These are phyloP conservation scores for Phaffia australis DNA, from an alignment of 768 basidiomycete genomes.

Conservation along the genomic window DNA sequence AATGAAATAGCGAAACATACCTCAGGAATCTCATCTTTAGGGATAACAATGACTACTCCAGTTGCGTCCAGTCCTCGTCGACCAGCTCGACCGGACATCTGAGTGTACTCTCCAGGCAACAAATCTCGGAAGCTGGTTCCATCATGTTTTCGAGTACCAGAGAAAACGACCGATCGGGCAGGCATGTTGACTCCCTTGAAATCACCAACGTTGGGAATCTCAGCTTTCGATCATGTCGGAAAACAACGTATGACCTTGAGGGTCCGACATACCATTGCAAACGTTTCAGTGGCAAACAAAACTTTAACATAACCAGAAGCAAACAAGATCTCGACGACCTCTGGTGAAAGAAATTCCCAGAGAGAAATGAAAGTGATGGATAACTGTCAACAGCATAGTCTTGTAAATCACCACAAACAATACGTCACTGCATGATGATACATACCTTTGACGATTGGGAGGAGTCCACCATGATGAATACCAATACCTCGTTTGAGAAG, in stretches of 20 bases:
- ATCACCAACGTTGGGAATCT: not conserved
- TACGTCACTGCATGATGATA: slow-evolving; percentile 20
- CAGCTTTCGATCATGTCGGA: not conserved
- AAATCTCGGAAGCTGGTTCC: slow-evolving; percentile 84
- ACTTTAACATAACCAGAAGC: slow-evolving; percentile 91
- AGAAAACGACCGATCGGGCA: slow-evolving; percentile 91
- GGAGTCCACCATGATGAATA: slow-evolving; percentile 89
- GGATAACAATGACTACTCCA: slow-evolving; percentile 83
- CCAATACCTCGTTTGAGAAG: slow-evolving; percentile 86
- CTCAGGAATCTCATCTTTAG: slow-evolving; percentile 71
- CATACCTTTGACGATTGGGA: slow-evolving; percentile 90
- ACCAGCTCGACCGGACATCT: slow-evolving; percentile 98
- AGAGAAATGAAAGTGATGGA: not conserved
- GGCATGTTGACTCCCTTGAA: slow-evolving; percentile 97
- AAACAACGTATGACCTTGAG: not conserved
- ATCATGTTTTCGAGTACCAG: slow-evolving; percentile 87
- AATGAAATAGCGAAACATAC: slow-evolving; percentile 41
- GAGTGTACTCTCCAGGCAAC: slow-evolving; percentile 65
- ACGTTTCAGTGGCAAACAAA: slow-evolving; percentile 96
- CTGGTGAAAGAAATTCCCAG: not conserved
- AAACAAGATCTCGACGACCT: slow-evolving; percentile 95
- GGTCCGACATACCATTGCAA: slow-evolving; percentile 75
- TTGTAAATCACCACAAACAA: not conserved
- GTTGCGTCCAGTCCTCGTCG: slow-evolving; percentile 89
- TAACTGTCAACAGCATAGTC: not conserved